A percentile compares a stretch with the other conserved stretches of the same genome.
Evolutionary conservation across 257 asterid species (phyloP).

Genomic region (Agastache rugosa): DNA sequence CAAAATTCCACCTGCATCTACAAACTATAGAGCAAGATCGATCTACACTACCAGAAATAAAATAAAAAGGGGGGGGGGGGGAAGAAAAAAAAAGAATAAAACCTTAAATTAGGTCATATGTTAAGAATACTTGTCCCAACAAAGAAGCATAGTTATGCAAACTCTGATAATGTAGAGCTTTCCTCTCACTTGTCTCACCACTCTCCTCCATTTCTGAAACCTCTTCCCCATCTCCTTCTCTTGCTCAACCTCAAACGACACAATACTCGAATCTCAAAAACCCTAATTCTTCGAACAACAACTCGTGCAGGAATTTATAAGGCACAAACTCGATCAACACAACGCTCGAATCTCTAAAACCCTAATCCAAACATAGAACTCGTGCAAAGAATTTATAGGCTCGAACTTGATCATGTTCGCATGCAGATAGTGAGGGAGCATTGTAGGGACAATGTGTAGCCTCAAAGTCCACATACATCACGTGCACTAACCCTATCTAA

Average conservation of each 20-base stretch:
- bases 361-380: not conserved
- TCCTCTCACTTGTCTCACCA: conserved; percentile 51
- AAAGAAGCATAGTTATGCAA: conserved; percentile 60
- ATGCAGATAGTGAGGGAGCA: conserved; percentile 17
- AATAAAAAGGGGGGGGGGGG: too few species aligned
- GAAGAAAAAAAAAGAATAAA: not conserved
- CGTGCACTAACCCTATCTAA: conserved; percentile 45
- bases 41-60: not conserved
- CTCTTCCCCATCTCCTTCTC: conserved; percentile 39
- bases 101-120: not conserved
- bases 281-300: not conserved
- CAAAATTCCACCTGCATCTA: not conserved
- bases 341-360: not conserved
- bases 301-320: conserved; percentile 21
- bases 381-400: not conserved
- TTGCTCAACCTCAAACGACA: not conserved
- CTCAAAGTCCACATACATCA: conserved; percentile 40
- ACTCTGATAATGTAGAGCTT: conserved; percentile 50
- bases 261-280: conserved; percentile 7
- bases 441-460: conserved; percentile 53
- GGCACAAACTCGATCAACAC: not conserved
- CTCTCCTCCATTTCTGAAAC: conserved; percentile 51
- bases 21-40: not conserved
- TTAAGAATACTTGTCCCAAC: conserved; percentile 47
- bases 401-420: not conserved